Evolutionary conservation across 2,329 filamentous ascomycete species (phyloP), one percentile per base, ranked within the genome.

Genomic region (Venturia effusa): DNA sequence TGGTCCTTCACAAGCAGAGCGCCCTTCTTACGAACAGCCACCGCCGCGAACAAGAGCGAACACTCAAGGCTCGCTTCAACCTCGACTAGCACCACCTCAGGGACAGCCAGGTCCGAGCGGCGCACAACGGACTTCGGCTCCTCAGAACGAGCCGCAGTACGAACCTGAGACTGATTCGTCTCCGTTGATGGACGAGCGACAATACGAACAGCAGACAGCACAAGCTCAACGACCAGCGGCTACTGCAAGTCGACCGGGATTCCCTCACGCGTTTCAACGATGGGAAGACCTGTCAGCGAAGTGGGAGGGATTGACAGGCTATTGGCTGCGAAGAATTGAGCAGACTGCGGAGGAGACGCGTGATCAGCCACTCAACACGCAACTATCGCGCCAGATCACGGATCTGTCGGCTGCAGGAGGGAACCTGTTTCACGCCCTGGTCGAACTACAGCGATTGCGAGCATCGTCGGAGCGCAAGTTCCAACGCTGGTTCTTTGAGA

Each of bases 401-500:
- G 94, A 99, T 73, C 81, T 99, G n/a, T 97, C 94, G 32, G 94
- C 94, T 8, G 94, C 94, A 0, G 94, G 94, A 15, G 94, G 94
- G 5, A 99, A 99, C 69, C 81, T 99, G 0, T 99, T 99, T 74
- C 94, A 99, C 74, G 94, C 94, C 11, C 92, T 99, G 0, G 94
- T 99, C 3, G 94, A 99, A 75, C 80, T 99, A 57, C 94, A 99
- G 74, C 87, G 94, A 37, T 81, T 99, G 32, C 88, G 94, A 54
- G 94, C 94, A 43, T 96, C 92, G 64, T 97, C 93, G 0, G 94
- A 99, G 75, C 87, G 94, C 67, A 97, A 97, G 74, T 99, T 99
- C 70, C 94, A 99, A 76, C 85, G 94, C 61, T 99, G 94, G 94
- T 97, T 97, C 77, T 96, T 96, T 69, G 94, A 99, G 74, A 96